phyloP scores from a whole-genome alignment of 768 basidiomycete species.

The Amanita brunnescens region DNA sequence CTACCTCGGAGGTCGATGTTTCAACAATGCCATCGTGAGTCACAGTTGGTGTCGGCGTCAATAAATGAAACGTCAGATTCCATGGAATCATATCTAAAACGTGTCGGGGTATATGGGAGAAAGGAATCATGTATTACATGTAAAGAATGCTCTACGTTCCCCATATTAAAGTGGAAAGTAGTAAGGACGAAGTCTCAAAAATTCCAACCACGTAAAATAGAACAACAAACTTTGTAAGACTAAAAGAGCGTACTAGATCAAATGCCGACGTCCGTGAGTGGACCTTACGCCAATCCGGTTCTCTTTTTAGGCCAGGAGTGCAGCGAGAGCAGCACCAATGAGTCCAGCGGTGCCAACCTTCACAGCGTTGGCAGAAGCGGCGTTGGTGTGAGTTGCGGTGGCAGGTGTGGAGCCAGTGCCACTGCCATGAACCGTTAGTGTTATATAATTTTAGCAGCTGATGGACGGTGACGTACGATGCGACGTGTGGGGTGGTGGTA shows the following conservation, averaged over 20 bases:
- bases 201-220: no score
- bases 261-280: not conserved
- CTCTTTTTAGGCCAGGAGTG: slow-evolving; percentile 28
- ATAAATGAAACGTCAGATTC: no score
- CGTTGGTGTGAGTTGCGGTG: slow-evolving; percentile 14
- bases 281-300: slow-evolving; percentile 6
- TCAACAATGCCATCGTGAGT: no score
- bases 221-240: no score
- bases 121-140: slow-evolving; percentile 1
- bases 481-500: no score
- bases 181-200: not conserved
- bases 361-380: slow-evolving; percentile 22
- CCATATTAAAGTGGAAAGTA: not conserved
- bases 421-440: not conserved
- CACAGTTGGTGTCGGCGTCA: no score
- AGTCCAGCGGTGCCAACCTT: slow-evolving; percentile 32
- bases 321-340: slow-evolving; percentile 36
- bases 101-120: not conserved
- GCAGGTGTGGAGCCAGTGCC: slow-evolving; percentile 2
- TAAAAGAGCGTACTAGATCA: slow-evolving; percentile 9
- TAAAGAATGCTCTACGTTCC: not conserved
- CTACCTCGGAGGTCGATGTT: no score
- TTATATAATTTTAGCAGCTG: no score
- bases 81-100: not conserved
- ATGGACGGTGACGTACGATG: not conserved